Evolutionary conservation across 2,329 filamentous ascomycete genomes (phyloP).

Genomic region (Colletotrichum shisoi): DNA sequence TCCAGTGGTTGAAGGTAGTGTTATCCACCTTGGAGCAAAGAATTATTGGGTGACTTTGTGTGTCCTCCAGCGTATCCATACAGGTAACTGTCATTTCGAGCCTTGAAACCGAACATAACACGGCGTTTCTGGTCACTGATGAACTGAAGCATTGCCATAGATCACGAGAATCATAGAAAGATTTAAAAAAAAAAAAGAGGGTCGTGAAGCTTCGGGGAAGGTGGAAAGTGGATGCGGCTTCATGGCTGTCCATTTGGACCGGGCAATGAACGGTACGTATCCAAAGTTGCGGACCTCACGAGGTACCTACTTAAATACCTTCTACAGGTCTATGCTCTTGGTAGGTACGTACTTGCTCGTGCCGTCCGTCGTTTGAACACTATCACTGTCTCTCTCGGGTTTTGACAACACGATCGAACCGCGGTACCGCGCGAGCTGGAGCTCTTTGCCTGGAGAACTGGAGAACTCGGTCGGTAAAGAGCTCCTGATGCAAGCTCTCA

Average conservation of each 20-base stretch:
- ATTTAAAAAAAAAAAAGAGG: constrained; percentile 24
- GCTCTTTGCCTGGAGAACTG: not conserved
- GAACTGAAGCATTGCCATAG: constrained; percentile 19
- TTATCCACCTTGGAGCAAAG: not conserved
- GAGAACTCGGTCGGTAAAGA: not conserved
- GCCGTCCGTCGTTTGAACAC: constrained; percentile 2
- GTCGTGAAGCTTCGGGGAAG: constrained; percentile 31
- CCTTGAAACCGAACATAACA: constrained; percentile 21
- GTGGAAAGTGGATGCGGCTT: constrained; percentile 37
- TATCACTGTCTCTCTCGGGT: not conserved
- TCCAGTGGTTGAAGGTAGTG: not conserved
- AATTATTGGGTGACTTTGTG: not conserved
- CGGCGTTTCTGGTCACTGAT: constrained; percentile 24
- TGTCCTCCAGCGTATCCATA: constrained; percentile 17
- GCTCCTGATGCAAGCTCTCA: constrained; percentile 10
- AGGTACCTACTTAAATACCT: not conserved
- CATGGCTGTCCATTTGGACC: constrained; percentile 28
- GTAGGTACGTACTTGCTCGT: not conserved
- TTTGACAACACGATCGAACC: constrained; percentile 19
- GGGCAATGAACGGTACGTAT: constrained; percentile 17
- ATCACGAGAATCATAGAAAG: constrained; percentile 23
- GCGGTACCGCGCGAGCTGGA: not conserved
- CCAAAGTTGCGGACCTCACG: not conserved
- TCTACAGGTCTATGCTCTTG: too few species aligned
- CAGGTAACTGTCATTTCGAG: constrained; percentile 16